Conservation (phyloP, 2,329 filamentous ascomycete genomes). For the Penicillium sp. region DNA sequence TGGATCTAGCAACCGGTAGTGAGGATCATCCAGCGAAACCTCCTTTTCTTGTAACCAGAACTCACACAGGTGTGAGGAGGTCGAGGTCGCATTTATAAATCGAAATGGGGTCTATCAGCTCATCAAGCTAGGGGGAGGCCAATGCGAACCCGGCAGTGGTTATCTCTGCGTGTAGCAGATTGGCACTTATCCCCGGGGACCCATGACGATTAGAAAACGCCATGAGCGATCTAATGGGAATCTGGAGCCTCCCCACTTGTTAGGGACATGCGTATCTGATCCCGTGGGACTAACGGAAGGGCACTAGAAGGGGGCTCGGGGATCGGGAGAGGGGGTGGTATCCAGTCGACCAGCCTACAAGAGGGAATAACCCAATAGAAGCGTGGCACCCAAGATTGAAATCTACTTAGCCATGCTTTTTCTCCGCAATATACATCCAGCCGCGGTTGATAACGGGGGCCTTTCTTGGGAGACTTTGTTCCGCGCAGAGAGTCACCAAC, state of each 20-base stretch:
- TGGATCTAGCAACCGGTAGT: not conserved
- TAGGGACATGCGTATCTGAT: not conserved
- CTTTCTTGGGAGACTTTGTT: not conserved
- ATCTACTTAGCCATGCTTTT: constrained; percentile 7
- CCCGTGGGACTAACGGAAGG: constrained; percentile 8
- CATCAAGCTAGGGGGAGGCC: constrained; percentile 6
- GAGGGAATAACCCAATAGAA: not conserved
- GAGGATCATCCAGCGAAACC: not conserved
- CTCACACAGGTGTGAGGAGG: not conserved
- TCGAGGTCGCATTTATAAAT: constrained; percentile 11
- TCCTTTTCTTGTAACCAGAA: not conserved
- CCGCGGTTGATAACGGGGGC: constrained; percentile 9
- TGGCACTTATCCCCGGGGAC: constrained; percentile 11
- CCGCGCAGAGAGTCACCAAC: not conserved
- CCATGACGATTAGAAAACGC: constrained; percentile 13
- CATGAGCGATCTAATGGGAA: constrained; percentile 3
- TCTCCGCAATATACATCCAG: constrained; percentile 8
- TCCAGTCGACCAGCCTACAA: not conserved
- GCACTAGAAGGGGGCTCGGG: constrained; percentile 9
- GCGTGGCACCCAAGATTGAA: not conserved
- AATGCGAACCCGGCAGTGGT: constrained; percentile 7
- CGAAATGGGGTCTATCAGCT: not conserved
- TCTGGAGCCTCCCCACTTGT: constrained; percentile 1
- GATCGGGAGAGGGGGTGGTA: not conserved
- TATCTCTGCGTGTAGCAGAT: constrained; percentile 17